Evolutionary conservation across 192 early-diverging fungal species (phyloP).

Genomic region (Jimgerdemannia lactiflua): DNA sequence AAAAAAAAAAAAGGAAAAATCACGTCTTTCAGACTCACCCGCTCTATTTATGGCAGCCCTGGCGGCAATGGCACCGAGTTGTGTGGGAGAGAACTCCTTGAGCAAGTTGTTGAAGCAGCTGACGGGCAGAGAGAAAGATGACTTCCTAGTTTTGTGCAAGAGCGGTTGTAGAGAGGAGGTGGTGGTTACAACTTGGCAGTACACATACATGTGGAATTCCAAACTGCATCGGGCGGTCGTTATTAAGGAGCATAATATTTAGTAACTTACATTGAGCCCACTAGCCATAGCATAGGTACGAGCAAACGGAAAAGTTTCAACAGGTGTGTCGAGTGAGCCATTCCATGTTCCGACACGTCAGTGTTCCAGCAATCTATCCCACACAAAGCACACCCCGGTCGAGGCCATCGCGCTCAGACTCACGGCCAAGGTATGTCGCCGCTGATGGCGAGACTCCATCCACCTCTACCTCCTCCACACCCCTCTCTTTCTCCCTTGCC

Average conservation of each 20-base stretch:
- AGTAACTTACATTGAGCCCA: conserved; percentile 14
- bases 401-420: too few species aligned
- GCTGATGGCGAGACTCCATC: too few species aligned
- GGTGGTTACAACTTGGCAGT: too few species aligned
- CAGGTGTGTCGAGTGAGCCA: not conserved
- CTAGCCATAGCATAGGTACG: conserved; percentile 23
- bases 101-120: conserved; percentile 90
- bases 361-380: too few species aligned
- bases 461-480: too few species aligned
- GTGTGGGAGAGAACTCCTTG: conserved; percentile 70
- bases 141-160: conserved; percentile 39
- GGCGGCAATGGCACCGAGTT: conserved; percentile 85
- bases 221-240: not conserved
- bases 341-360: too few species aligned
- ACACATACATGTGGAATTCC: not conserved
- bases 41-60: conserved; percentile 81
- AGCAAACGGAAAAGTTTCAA: conserved; percentile 3
- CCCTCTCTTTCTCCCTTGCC: too few species aligned
- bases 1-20: not conserved
- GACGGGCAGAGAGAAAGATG: conserved; percentile 69
- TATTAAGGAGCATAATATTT: not conserved
- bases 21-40: conserved; percentile 51
- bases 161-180: too few species aligned
- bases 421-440: too few species aligned
- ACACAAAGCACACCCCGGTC: too few species aligned